These are phyloP conservation scores for Colletotrichum falcatum DNA, from an alignment of 2,329 filamentous ascomycete species.

Conservation along the genomic window DNA sequence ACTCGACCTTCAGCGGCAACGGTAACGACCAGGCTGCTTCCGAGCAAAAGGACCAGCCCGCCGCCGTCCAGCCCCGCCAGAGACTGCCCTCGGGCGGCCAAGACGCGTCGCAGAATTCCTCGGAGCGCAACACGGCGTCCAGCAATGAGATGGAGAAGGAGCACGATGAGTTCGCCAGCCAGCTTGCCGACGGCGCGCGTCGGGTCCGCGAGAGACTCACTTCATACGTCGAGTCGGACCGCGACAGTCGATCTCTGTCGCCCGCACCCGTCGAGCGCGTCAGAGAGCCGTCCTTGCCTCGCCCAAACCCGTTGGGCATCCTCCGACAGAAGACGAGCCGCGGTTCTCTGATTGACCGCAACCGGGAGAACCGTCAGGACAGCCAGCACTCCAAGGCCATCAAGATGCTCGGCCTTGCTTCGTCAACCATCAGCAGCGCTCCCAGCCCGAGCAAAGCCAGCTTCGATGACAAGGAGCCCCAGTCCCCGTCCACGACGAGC, in stretches of 20 bases:
- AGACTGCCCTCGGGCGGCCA: not conserved
- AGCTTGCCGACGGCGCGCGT: conserved; percentile 77
- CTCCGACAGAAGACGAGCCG: conserved; percentile 75
- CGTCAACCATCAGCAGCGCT: conserved; percentile 54
- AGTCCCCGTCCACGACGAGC: conserved; percentile 47
- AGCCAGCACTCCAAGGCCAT: conserved; percentile 65
- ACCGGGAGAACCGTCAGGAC: conserved; percentile 55
- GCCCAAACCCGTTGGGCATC: conserved; percentile 71
- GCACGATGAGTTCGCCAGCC: conserved; percentile 77
- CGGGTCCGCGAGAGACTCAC: conserved; percentile 80
- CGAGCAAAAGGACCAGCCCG: conserved; percentile 1
- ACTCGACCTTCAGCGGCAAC: conserved; percentile 34
- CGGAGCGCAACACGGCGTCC: conserved; percentile 27
- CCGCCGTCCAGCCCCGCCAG: not conserved
- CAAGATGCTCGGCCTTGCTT: conserved; percentile 71
- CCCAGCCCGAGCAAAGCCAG: conserved; percentile 54
- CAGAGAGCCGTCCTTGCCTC: conserved; percentile 50
- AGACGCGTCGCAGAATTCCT: not conserved
- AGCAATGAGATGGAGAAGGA: conserved; percentile 60
- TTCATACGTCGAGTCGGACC: conserved; percentile 74
- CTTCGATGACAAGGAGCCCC: conserved; percentile 51
- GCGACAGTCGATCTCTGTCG: conserved; percentile 56
- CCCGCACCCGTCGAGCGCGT: conserved; percentile 51
- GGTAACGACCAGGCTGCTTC: conserved; percentile 4
- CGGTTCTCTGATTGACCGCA: conserved; percentile 70